phyloP scores from a whole-genome alignment of 495 filamentous ascomycete genomes.

The Letharia columbiana region DNA sequence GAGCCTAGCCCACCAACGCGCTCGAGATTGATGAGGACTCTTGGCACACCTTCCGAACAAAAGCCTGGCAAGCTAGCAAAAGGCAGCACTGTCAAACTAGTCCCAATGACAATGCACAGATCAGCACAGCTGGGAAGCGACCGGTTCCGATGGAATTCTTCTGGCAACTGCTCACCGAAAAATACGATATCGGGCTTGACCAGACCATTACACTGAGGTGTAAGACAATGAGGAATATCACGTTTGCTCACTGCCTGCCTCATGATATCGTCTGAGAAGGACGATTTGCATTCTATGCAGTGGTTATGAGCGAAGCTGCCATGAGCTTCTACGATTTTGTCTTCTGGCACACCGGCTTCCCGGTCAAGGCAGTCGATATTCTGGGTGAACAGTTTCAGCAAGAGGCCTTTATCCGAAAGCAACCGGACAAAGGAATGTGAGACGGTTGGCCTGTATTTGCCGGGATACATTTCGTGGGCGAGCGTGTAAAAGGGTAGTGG shows the following conservation, averaged over 20 bases:
- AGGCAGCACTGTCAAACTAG: conserved; percentile 79
- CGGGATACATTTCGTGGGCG: conserved; percentile 85
- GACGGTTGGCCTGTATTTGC: conserved; percentile 79
- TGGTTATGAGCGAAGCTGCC: conserved; percentile 84
- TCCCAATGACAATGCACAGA: conserved; percentile 83
- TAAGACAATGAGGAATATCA: conserved; percentile 58
- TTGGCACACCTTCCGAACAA: conserved; percentile 52
- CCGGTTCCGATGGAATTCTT: conserved; percentile 54
- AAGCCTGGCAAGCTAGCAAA: conserved; percentile 72
- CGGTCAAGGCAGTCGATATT: conserved; percentile 96
- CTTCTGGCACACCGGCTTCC: conserved; percentile 69
- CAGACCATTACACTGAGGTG: conserved; percentile 57
- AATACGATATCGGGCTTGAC: conserved; percentile 98
- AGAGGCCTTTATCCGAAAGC: conserved; percentile 63
- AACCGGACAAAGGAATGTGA: conserved; percentile 71
- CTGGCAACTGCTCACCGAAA: conserved; percentile 81
- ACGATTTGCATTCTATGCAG: conserved; percentile 76
- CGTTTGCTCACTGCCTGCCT: conserved; percentile 50
- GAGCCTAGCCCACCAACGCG: conserved; percentile 72
- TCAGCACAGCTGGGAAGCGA: conserved; percentile 55
- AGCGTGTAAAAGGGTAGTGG: conserved; percentile 87
- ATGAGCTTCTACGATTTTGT: conserved; percentile 86
- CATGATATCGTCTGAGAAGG: conserved; percentile 68
- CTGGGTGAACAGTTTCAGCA: conserved; percentile 87
- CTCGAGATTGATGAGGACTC: conserved; percentile 83